phyloP scores from a whole-genome alignment of 345 rosid genomes.

The Ailanthus altissimus region DNA sequence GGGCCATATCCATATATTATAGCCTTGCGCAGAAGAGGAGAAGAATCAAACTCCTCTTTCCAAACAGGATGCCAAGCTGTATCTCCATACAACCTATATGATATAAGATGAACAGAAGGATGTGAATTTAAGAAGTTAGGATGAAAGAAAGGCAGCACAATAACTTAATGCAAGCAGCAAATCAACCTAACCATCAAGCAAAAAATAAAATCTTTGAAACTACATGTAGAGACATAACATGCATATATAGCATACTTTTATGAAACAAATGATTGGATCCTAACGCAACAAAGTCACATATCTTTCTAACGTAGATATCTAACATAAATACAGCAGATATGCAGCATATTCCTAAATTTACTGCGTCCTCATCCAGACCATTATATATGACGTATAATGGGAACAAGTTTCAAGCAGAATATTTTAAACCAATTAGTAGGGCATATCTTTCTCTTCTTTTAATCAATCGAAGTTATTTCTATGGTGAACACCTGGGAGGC shows the following conservation, averaged over 20 bases:
- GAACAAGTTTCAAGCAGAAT: background rate
- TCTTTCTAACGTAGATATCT: background rate
- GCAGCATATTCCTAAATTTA: too few relatives aligned
- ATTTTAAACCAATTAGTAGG: background rate
- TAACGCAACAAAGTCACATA: background rate
- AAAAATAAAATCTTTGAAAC: constrained; percentile 1
- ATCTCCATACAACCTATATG: constrained; percentile 70
- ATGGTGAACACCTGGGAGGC: background rate
- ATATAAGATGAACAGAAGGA: constrained; percentile 18
- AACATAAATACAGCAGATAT: background rate
- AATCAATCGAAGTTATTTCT: background rate
- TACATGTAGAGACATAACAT: background rate
- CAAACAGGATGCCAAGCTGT: constrained; percentile 96
- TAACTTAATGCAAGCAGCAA: constrained; percentile 11
- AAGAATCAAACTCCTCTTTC: constrained; percentile 68
- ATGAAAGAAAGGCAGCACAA: background rate
- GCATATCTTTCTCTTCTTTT: background rate
- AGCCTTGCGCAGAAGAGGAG: constrained; percentile 66
- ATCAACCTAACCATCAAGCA: constrained; percentile 5
- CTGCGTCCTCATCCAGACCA: too few relatives aligned
- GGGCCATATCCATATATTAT: constrained; percentile 84
- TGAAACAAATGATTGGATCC: background rate
- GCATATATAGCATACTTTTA: background rate
- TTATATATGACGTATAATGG: background rate
- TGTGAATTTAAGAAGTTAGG: constrained; percentile 3